Evolutionary conservation across 2,329 filamentous ascomycete species (phyloP), one percentile per base, ranked within the genome.

Genomic region (Penicillium sp.): DNA sequence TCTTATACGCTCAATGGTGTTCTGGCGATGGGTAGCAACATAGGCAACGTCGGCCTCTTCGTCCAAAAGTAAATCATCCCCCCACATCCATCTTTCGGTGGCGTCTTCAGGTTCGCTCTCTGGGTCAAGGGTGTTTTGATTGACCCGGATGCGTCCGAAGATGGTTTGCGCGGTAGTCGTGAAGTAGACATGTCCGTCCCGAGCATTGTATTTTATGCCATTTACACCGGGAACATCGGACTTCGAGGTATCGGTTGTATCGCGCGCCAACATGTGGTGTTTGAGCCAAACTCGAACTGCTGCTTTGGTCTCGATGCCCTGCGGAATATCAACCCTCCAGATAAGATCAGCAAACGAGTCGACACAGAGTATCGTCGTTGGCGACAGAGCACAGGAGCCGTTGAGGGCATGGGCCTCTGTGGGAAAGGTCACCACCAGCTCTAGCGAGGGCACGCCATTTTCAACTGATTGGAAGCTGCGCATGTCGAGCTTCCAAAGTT

Each of bases 21-120:
- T 49, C n/a, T 49, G 47, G 18, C 47, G 47, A 30, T 49, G 47
- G 18, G 47, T 49, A 11, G 47, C 30, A 18, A 49, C 47, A 21
- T 49, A 49, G 5, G 47, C 47, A 20, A 49, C 47, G 30, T 33
- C 18, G 9, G 47, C 28, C 1, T 6, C 20, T 30, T 49, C 47
- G 47, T 49, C 47, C 18, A 49, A 20, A 30, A 49, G 28, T 20
- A 49, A 49, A 26, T 49, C 47, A 20, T 49, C 47, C 18, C 23
- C 47, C 47, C 47, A 49, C 47, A 49, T 49, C 47, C 24, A 49
- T 3, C 47, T 23, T 4, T 49, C 28, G 9, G 47, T 49, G 18
- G 33, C 47, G 6, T 49, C 47, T n/a, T 30, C 47, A 1, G 47
- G 47, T 5, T 38, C 47, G 11, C 47, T 26, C 18, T 20, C n/a